Evolutionary conservation across 225 moss, liverwort and hornwort species (phyloP).

Genomic region (Takakia lepidozioides): DNA sequence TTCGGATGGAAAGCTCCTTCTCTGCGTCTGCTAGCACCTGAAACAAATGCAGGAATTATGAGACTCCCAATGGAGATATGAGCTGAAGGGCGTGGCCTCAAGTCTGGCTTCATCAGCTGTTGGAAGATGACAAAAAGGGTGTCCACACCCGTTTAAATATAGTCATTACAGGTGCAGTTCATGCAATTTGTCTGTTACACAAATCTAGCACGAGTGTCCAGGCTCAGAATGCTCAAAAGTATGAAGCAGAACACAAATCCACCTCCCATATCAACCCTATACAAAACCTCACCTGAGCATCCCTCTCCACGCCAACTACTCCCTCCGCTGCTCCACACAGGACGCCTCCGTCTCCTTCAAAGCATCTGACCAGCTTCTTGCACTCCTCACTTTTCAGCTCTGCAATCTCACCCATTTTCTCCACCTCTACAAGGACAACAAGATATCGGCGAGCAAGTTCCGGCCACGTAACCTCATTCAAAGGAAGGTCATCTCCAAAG

Average conservation of each 20-base stretch:
- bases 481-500: slow-evolving; percentile 65
- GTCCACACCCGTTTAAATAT: no score
- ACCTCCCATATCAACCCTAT: no score
- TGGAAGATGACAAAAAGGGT: no score
- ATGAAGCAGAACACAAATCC: no score
- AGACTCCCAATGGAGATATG: no score
- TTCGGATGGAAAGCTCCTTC: slow-evolving; percentile 56
- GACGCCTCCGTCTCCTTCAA: slow-evolving; percentile 95
- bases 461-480: slow-evolving; percentile 89
- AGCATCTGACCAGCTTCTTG: slow-evolving; percentile 65
- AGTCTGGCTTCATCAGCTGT: no score
- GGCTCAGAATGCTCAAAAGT: no score
- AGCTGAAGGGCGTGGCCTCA: no score
- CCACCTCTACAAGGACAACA: slow-evolving; percentile 45
- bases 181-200: not conserved
- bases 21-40: slow-evolving; percentile 93
- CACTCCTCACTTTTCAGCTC: slow-evolving; percentile 65
- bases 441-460: slow-evolving; percentile 85
- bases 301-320: slow-evolving; percentile 86
- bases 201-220: not conserved
- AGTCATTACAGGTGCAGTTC: no score
- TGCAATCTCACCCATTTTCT: slow-evolving; percentile 57
- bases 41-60: no score
- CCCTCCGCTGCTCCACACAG: slow-evolving; percentile 92
- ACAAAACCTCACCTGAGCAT: slow-evolving; percentile 92